Conservation (phyloP, 176 grass and related monocot genomes). For the Cenchrus purpureus region DNA sequence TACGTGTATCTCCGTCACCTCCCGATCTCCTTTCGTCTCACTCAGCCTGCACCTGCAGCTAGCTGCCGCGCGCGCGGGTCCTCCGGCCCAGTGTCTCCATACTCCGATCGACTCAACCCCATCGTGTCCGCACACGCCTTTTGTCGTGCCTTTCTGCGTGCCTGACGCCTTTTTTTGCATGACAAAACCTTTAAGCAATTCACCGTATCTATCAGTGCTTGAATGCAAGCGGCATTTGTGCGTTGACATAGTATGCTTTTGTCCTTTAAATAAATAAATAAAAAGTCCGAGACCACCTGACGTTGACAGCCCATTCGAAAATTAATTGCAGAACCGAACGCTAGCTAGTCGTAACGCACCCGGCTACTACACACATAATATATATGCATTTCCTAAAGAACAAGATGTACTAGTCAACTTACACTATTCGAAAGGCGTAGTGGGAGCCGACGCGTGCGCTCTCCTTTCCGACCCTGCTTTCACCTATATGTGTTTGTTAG, state of each 20-base stretch:
- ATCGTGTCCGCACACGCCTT: too few relatives aligned
- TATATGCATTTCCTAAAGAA: not conserved
- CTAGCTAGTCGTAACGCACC: not conserved
- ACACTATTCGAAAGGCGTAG: not conserved
- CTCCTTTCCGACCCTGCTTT: not conserved
- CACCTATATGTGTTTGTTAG: not conserved
- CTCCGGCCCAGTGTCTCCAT: too few relatives aligned
- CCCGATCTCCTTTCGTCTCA: too few relatives aligned
- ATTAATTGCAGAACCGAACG: not conserved
- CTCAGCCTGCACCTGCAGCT: too few relatives aligned
- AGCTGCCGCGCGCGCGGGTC: too few relatives aligned
- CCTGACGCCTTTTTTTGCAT: not conserved
- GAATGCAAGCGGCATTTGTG: not conserved
- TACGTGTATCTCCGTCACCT: too few relatives aligned
- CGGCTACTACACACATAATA: not conserved
- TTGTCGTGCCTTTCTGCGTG: not conserved
- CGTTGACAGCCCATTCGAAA: not conserved
- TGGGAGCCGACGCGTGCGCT: conserved; percentile 8
- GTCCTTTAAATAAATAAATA: not conserved
- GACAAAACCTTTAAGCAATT: not conserved
- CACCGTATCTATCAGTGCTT: not conserved
- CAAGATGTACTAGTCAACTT: not conserved
- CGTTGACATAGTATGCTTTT: conserved; percentile 19
- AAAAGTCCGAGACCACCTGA: not conserved
- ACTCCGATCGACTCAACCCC: too few relatives aligned